phyloP scores from a whole-genome alignment of 495 filamentous ascomycete species.

The Friedmanniomyces endolithicus region DNA sequence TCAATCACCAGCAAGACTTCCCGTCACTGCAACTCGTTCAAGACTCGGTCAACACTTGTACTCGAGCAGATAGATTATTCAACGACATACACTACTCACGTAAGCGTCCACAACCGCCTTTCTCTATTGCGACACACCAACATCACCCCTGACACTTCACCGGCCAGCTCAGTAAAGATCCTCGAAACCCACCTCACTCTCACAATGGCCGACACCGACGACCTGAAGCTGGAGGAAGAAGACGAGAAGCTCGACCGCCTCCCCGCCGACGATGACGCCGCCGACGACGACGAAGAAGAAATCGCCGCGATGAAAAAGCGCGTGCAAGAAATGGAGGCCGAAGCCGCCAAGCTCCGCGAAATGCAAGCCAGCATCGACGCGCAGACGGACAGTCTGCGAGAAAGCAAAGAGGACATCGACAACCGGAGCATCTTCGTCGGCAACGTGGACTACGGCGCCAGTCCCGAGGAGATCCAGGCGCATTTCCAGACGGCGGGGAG shows the following conservation, averaged over 20 bases:
- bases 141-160: neutral
- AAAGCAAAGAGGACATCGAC: conserved; percentile 94
- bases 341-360: conserved; percentile 90
- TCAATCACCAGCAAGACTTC: neutral
- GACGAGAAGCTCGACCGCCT: conserved; percentile 39
- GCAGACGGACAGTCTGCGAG: conserved; percentile 65
- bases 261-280: conserved; percentile 26
- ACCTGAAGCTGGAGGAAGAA: conserved; percentile 31
- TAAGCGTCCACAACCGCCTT: neutral
- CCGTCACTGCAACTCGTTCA: no score
- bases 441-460: conserved; percentile 96
- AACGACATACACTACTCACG: no score
- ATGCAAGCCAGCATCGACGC: conserved; percentile 89
- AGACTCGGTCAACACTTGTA: no score
- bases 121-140: neutral
- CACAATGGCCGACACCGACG: conserved; percentile 2
- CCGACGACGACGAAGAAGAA: conserved; percentile 47
- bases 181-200: neutral
- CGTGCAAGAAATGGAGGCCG: conserved; percentile 97
- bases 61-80: no score
- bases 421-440: conserved; percentile 94
- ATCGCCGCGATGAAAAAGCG: conserved; percentile 96
- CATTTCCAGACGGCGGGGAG: conserved; percentile 97
- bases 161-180: no score
- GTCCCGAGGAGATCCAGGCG: conserved; percentile 95